A percentile compares a stretch with the other conserved stretches of the same genome.
These are phyloP conservation scores for Delonix regia DNA, from an alignment of 306 rosid species.

Conservation along the genomic window DNA sequence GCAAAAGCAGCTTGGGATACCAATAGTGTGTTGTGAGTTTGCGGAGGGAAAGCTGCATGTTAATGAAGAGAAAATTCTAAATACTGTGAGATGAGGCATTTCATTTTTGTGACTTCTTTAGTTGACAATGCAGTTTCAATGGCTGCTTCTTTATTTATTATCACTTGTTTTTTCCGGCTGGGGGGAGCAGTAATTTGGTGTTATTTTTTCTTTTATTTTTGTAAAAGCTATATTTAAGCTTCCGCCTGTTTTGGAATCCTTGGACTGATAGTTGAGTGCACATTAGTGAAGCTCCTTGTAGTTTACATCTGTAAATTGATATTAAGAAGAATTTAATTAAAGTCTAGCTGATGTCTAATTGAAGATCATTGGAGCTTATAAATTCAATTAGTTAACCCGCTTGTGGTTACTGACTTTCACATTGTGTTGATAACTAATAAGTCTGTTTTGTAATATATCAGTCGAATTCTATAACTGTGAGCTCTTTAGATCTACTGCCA, in stretches of 20 bases:
- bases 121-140: background rate
- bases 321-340: constrained; percentile 21
- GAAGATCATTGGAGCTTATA: background rate
- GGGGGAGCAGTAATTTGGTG: background rate
- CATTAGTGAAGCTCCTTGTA: background rate
- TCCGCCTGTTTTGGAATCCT: constrained; percentile 14
- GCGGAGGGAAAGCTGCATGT: constrained; percentile 70
- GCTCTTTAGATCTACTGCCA: background rate
- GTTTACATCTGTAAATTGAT: constrained; percentile 24
- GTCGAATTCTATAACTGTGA: background rate
- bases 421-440: too few species aligned
- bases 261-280: constrained; percentile 10
- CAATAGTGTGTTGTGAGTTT: constrained; percentile 65
- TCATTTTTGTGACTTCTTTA: constrained; percentile 24
- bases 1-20: constrained; percentile 83
- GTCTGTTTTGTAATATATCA: too few species aligned
- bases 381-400: constrained; percentile 6
- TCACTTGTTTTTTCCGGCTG: background rate
- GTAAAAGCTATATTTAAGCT: background rate
- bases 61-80: constrained; percentile 47
- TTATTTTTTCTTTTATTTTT: background rate
- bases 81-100: constrained; percentile 32
- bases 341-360: constrained; percentile 11
- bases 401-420: background rate
- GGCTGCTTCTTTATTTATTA: constrained; percentile 23